phyloP scores from a whole-genome alignment of 495 filamentous ascomycete species.

The Talaromyces nanjingensis region DNA sequence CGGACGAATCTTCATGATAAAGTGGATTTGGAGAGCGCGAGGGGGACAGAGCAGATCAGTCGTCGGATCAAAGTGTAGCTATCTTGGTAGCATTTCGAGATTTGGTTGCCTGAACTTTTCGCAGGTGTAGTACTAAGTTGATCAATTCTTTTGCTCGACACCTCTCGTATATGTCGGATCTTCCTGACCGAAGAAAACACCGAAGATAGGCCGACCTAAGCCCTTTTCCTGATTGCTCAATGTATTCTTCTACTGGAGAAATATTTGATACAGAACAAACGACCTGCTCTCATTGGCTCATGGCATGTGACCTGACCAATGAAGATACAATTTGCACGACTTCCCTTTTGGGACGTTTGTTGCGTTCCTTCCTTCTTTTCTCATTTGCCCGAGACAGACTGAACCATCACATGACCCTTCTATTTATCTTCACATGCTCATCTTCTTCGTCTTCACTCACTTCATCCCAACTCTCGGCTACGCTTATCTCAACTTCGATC shows the following conservation, averaged over 20 bases:
- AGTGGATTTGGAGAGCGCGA: constrained; percentile 10
- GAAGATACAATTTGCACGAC: neutral
- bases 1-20: constrained; percentile 23
- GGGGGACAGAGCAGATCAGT: constrained; percentile 34
- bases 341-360: neutral
- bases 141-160: no score
- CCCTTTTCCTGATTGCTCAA: neutral
- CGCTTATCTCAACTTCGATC: neutral
- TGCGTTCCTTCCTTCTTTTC: neutral
- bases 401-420: neutral
- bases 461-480: neutral
- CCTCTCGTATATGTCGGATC: no score
- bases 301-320: neutral
- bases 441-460: neutral
- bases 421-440: neutral
- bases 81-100: neutral
- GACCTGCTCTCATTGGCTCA: neutral
- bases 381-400: neutral
- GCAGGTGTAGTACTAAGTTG: no score
- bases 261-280: neutral
- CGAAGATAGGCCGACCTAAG: neutral
- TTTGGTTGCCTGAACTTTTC: no score
- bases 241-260: neutral
- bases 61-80: constrained; percentile 25
- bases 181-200: neutral